Evolutionary conservation across 108 stramenopile species (phyloP).

Genomic region (Pseudonitzschia multiseries): DNA sequence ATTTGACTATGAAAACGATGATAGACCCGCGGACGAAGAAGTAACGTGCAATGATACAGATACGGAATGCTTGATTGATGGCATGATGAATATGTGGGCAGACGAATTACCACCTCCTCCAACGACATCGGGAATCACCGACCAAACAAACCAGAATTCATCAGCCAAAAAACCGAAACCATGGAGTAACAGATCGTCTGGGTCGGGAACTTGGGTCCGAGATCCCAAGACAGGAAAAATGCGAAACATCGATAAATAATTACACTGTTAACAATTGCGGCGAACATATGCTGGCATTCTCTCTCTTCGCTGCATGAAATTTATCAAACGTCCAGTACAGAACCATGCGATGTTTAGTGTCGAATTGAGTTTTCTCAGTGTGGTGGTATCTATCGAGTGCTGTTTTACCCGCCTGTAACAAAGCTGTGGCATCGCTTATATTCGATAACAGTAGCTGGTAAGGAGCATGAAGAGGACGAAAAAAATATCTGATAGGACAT

Average conservation of each 20-base stretch:
- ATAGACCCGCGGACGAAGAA: conserved; percentile 8
- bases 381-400: no score
- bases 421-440: no score
- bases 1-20: conserved; percentile 17
- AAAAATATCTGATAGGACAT: no score
- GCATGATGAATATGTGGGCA: conserved; percentile 56
- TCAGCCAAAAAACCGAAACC: conserved; percentile 40
- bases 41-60: conserved; percentile 14
- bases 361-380: no score
- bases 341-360: neutral
- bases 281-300: neutral
- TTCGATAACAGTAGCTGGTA: no score
- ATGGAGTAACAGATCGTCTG: conserved; percentile 73
- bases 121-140: conserved; percentile 22
- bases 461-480: no score
- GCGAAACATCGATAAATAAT: conserved; percentile 60
- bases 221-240: conserved; percentile 80
- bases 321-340: neutral
- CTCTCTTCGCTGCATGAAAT: neutral
- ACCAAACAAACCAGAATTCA: neutral
- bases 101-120: conserved; percentile 48
- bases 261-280: neutral
- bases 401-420: no score
- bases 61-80: conserved; percentile 53
- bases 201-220: conserved; percentile 74